Base-by-base conservation (phyloP, 2,329 filamentous ascomycete species). In the Ascosphaera apis region DNA sequence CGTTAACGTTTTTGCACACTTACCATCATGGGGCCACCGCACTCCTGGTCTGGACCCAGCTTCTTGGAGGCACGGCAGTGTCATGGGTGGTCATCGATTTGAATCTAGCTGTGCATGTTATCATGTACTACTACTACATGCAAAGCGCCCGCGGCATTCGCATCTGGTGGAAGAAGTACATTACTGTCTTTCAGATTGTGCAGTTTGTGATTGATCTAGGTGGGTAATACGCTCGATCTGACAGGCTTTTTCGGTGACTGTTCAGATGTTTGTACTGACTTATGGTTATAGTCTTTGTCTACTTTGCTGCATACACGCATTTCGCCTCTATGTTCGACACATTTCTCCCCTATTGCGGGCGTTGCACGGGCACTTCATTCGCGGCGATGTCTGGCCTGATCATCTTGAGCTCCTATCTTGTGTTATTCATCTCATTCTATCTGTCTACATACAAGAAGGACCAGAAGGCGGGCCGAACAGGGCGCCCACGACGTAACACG, bases 81-180 rank as follows among this genome's bases (percentile, higher is more conserved):
- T 91, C 82, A 38, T 92, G 82, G 82, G 78, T 88, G 36, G 73
- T 76, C 44, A 91, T 92, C 53, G 74, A 70, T 31, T 69, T 92
- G 45, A 91, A 92, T 66, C 61, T 92, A 49, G 72, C 69, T 43
- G 82, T 92, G 36, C 82, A 92, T 61, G 82, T 91, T 39, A 76
- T 91, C 56, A 92, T 92, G 82, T 92, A 92, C 74, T 91, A 81
- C 81, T 91, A 91, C 72, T 91, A 92, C 69, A 91, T 91, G 72
- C 82, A 91, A 66, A 82, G 78, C 52, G 81, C 83, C 36, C 80
- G 83, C 47, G 83, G 83, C 47, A 70, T 92, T 57, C 74, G 73
- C 51, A 82, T 91, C 59, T 91, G 81, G 81, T 92, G 83, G 83
- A 92, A 92, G 73, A 79, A 91, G 62, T 92, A 83, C 77, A 84